phyloP scores from a whole-genome alignment of 1,139 yeast genomes.

The Suhomyces choctaworum region DNA sequence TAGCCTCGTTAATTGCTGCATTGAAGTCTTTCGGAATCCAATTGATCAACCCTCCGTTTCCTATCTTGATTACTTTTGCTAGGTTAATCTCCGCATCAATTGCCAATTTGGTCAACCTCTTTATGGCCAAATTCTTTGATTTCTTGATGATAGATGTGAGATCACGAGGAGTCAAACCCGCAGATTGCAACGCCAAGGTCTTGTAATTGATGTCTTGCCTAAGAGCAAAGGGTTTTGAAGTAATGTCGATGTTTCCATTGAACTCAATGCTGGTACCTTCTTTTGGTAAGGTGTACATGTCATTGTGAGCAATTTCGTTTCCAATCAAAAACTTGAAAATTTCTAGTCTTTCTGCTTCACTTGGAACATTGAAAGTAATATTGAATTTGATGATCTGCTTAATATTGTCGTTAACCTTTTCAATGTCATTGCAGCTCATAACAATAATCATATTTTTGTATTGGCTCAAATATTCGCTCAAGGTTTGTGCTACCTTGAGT shows the following conservation, averaged over 20 bases:
- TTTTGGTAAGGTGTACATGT: slow-evolving; percentile 13
- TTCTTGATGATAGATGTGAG: slow-evolving; percentile 67
- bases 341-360: slow-evolving; percentile 66
- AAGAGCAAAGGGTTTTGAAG: slow-evolving; percentile 25
- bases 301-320: slow-evolving; percentile 20
- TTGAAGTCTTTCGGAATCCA: slow-evolving; percentile 68
- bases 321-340: slow-evolving; percentile 57
- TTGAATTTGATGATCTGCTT: slow-evolving; percentile 77
- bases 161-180: slow-evolving; percentile 90
- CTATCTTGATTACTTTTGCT: slow-evolving; percentile 34
- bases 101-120: slow-evolving; percentile 42
- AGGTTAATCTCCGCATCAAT: slow-evolving; percentile 18
- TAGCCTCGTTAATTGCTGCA: slow-evolving; percentile 73
- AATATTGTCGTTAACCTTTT: slow-evolving; percentile 64
- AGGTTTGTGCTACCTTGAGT: slow-evolving; percentile 57
- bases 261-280: slow-evolving; percentile 23
- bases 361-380: slow-evolving; percentile 72
- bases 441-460: slow-evolving; percentile 52
- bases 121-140: slow-evolving; percentile 60
- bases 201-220: slow-evolving; percentile 57
- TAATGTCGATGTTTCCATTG: slow-evolving; percentile 21
- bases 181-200: slow-evolving; percentile 78
- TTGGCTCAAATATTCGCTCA: slow-evolving; percentile 52
- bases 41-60: slow-evolving; percentile 55
- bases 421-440: slow-evolving; percentile 73